These are phyloP conservation scores for Chaetomium strumarium DNA, from an alignment of 2,329 filamentous ascomycete species.

Conservation along the genomic window DNA sequence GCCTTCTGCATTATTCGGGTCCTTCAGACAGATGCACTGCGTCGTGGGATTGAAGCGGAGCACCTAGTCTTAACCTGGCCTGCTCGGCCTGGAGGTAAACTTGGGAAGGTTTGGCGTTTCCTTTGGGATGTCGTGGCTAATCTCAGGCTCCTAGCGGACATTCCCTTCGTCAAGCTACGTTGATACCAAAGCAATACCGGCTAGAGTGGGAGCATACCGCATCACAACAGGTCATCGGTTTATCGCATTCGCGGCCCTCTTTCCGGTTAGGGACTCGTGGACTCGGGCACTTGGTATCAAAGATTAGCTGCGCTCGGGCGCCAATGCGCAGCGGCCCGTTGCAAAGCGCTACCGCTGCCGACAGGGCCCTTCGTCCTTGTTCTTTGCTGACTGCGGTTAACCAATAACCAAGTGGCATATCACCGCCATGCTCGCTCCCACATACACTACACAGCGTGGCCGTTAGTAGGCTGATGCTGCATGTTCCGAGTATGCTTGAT, in stretches of 20 bases:
- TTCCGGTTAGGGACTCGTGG: neutral
- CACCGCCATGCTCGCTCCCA: too few species aligned
- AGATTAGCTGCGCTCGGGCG: neutral
- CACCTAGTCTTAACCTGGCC: conserved; percentile 1
- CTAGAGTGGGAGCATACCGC: neutral
- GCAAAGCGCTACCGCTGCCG: neutral
- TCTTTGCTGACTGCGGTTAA: too few species aligned
- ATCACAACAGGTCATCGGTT: neutral
- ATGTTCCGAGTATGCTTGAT: too few species aligned
- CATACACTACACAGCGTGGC: too few species aligned
- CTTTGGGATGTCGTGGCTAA: too few species aligned
- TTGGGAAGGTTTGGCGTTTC: too few species aligned
- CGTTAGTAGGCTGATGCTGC: too few species aligned
- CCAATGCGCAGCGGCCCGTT: conserved; percentile 6
- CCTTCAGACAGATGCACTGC: neutral
- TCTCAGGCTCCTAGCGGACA: too few species aligned
- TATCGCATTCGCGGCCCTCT: conserved; percentile 1
- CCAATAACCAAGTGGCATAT: too few species aligned
- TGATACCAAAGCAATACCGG: conserved; percentile 2
- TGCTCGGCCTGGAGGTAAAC: neutral
- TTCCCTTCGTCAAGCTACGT: neutral
- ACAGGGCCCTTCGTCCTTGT: too few species aligned
- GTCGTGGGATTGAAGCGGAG: neutral
- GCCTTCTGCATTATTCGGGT: neutral
- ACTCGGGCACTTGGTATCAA: neutral